These are phyloP conservation scores for Fraxinus baroniana DNA, from an alignment of 305 asterid genomes.

Conservation along the genomic window DNA sequence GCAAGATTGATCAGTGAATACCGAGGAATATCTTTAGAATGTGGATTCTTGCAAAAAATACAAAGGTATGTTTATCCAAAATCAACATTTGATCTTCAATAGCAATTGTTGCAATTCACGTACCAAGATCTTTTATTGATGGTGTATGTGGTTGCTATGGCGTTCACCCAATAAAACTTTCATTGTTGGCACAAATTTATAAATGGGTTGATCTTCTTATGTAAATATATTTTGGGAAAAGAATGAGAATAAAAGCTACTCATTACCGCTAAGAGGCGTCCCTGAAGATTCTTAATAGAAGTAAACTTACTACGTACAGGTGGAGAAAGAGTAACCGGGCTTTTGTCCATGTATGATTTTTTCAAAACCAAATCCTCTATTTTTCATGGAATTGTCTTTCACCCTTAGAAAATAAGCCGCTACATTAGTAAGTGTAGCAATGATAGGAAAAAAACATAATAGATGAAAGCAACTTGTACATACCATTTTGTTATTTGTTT, in stretches of 20 bases:
- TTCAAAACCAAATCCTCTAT: background rate
- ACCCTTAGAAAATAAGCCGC: background rate
- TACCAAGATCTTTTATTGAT: background rate
- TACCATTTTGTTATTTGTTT: no score
- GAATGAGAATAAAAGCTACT: background rate
- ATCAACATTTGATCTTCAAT: background rate
- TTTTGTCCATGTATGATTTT: background rate
- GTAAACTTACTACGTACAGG: background rate
- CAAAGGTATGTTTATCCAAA: background rate
- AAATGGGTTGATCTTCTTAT: background rate
- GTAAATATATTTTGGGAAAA: background rate
- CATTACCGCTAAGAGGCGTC: background rate
- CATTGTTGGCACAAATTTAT: no score
- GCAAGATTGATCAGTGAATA: background rate
- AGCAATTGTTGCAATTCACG: background rate
- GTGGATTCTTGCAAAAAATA: background rate
- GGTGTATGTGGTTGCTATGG: background rate
- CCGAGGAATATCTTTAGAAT: background rate
- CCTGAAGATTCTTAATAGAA: background rate
- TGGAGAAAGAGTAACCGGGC: background rate
- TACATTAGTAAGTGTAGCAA: background rate
- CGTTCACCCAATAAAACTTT: background rate
- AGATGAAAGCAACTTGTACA: no score
- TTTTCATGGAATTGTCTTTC: background rate
- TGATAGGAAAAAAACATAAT: no score